Percentiles rank a stretch among this genome's conserved stretches.
phyloP scores from a whole-genome alignment of 306 rosid species.

The Chamaecrista fasciculata region DNA sequence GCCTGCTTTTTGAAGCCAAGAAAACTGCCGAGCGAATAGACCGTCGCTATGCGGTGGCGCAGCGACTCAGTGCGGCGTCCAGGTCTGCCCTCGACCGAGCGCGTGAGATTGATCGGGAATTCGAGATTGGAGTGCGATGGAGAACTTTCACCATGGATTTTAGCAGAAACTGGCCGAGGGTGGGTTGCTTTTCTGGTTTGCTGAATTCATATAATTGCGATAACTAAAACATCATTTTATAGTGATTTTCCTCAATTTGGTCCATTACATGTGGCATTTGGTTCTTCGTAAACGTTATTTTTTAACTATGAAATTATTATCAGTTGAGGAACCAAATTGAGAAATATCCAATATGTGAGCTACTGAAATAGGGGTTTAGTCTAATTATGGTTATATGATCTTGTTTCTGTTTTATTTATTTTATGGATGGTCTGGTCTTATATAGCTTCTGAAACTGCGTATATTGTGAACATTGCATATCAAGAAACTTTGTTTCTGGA shows the following conservation, averaged over 20 bases:
- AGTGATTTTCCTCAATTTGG: too few relatives aligned
- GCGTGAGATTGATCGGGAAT: constrained; percentile 79
- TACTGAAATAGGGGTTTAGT: too few relatives aligned
- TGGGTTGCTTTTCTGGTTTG: constrained; percentile 23
- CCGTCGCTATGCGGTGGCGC: constrained; percentile 63
- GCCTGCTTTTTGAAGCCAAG: constrained; percentile 70
- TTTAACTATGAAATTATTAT: too few relatives aligned
- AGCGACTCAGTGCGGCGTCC: constrained; percentile 48
- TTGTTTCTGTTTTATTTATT: background rate
- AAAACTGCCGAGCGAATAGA: constrained; percentile 82
- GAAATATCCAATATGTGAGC: too few relatives aligned
- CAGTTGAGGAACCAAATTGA: too few relatives aligned
- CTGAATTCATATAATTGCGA: background rate
- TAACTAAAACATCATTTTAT: too few relatives aligned
- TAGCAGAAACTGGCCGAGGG: constrained; percentile 76
- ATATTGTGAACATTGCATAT: background rate
- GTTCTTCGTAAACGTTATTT: too few relatives aligned
- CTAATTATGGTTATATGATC: too few relatives aligned
- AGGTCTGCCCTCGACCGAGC: constrained; percentile 58
- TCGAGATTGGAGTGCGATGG: constrained; percentile 71
- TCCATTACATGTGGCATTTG: too few relatives aligned
- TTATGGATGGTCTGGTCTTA: too few relatives aligned
- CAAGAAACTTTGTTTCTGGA: background rate
- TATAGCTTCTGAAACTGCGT: background rate
- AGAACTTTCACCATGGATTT: constrained; percentile 74